Evolutionary conservation across 2,329 filamentous ascomycete species (phyloP).

Genomic region (Chalara sp.): DNA sequence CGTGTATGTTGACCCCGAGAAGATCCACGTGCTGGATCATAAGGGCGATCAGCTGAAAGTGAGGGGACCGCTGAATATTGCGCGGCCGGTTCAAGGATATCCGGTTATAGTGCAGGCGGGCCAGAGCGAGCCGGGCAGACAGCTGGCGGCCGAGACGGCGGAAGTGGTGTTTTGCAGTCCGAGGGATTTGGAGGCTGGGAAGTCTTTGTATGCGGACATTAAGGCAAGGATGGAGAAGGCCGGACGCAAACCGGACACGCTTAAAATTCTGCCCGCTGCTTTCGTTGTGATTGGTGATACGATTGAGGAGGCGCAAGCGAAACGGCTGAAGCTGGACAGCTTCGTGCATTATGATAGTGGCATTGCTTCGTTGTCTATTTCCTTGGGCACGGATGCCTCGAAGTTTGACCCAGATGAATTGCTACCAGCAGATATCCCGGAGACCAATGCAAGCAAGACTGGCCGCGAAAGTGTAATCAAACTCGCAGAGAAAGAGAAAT

Average conservation of each 20-base stretch:
- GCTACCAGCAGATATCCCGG: constrained; percentile 41
- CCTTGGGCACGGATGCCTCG: constrained; percentile 40
- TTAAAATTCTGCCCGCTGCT: constrained; percentile 47
- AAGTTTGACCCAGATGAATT: constrained; percentile 41
- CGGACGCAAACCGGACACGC: constrained; percentile 37
- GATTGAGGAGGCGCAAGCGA: constrained; percentile 39
- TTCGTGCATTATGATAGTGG: constrained; percentile 47
- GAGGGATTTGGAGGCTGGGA: constrained; percentile 35
- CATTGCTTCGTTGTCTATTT: constrained; percentile 44
- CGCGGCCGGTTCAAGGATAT: constrained; percentile 59
- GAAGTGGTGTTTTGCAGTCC: constrained; percentile 53
- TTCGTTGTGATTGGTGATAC: constrained; percentile 43
- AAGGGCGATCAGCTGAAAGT: constrained; percentile 54
- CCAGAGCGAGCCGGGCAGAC: constrained; percentile 57
- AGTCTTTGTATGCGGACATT: constrained; percentile 43
- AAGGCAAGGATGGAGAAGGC: constrained; percentile 39
- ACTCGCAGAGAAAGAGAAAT: constrained; percentile 36
- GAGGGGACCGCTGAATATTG: constrained; percentile 55
- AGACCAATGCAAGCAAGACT: constrained; percentile 48
- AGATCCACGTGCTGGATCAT: constrained; percentile 60
- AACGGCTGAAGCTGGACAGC: constrained; percentile 42
- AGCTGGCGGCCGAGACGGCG: constrained; percentile 61
- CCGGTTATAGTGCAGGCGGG: constrained; percentile 64
- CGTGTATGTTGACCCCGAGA: constrained; percentile 48
- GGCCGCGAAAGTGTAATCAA: constrained; percentile 36